Conservation (phyloP, 148 eudicot species). For the Diospyros lotus region DNA sequence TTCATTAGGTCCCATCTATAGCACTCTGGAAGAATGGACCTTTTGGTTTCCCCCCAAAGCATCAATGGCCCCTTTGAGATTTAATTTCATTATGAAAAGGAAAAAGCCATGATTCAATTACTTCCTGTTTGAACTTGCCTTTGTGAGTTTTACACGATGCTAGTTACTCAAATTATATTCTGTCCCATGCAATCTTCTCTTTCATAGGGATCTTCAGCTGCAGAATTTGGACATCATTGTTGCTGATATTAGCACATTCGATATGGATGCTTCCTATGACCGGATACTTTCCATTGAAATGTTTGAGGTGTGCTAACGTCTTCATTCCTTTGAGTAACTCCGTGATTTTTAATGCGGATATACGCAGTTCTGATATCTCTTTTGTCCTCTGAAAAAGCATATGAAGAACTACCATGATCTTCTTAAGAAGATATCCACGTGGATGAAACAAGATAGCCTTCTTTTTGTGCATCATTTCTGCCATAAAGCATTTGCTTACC, state of each 20-base stretch:
- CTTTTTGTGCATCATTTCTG: conserved; percentile 95
- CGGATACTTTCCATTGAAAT: conserved; percentile 87
- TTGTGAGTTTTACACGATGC: background rate
- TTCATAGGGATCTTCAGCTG: conserved; percentile 61
- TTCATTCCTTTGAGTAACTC: background rate
- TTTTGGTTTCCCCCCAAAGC: background rate
- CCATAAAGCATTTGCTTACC: conserved; percentile 90
- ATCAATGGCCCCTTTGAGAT: background rate
- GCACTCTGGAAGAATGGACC: background rate
- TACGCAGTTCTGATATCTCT: background rate
- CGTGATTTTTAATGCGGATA: conserved; percentile 6
- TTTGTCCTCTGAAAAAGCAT: conserved; percentile 40
- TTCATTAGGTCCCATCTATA: background rate
- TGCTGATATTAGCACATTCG: conserved; percentile 80
- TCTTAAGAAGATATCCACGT: conserved; percentile 78
- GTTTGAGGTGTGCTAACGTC: conserved; percentile 77
- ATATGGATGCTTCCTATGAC: conserved; percentile 83
- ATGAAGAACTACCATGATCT: conserved; percentile 92
- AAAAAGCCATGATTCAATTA: background rate
- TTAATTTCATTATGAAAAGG: background rate
- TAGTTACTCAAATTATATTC: background rate
- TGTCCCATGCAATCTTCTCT: conserved; percentile 2
- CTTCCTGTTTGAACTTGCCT: background rate
- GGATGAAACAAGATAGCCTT: conserved; percentile 82
- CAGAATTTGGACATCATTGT: conserved; percentile 77